Evolutionary conservation across 768 basidiomycete genomes (phyloP).

Genomic region (Lactarius hatsudake): DNA sequence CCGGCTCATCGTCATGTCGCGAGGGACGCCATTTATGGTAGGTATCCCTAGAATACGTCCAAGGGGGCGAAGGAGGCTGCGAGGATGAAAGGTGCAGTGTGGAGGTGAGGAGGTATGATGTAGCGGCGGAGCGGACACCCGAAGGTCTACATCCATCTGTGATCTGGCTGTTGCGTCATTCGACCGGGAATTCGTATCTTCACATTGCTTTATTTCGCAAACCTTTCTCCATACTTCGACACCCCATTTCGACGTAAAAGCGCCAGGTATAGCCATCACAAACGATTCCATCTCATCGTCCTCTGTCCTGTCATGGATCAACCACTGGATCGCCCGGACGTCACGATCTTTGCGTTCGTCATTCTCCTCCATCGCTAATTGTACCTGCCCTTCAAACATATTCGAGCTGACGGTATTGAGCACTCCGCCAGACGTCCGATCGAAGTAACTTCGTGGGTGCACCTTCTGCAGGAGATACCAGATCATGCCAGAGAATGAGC

Average conservation of each 20-base stretch:
- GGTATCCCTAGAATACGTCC: too few species aligned
- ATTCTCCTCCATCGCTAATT: conserved; percentile 3
- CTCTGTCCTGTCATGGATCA: background rate
- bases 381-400: background rate
- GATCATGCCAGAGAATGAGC: conserved; percentile 6
- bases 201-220: too few species aligned
- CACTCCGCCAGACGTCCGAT: background rate
- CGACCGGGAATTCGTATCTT: too few species aligned
- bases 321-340: background rate
- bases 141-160: too few species aligned
- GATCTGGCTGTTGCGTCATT: too few species aligned
- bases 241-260: background rate
- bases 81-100: too few species aligned
- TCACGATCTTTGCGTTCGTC: background rate
- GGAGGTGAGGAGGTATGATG: too few species aligned
- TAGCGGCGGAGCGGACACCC: too few species aligned
- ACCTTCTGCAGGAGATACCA: conserved; percentile 12
- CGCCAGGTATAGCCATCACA: background rate
- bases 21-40: too few species aligned
- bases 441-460: background rate
- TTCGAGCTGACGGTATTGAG: background rate
- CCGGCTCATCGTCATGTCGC: too few species aligned
- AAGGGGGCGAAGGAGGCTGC: too few species aligned
- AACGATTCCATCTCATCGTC: conserved; percentile 7
- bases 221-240: too few species aligned